These are phyloP conservation scores for Colletotrichum magnum DNA, from an alignment of 2,329 filamentous ascomycete genomes.

Conservation along the genomic window DNA sequence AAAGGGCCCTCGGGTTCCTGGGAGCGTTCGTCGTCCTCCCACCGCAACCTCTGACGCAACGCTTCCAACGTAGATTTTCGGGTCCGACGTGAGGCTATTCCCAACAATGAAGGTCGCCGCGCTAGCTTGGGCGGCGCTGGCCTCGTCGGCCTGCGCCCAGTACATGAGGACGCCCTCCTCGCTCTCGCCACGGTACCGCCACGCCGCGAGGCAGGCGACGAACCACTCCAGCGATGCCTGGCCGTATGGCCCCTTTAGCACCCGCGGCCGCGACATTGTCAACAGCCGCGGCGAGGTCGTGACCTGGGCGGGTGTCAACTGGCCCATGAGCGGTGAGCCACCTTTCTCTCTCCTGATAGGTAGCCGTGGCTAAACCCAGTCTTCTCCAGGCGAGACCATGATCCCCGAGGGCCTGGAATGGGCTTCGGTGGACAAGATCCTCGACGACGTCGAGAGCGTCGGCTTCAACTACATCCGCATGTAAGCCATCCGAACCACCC, in stretches of 20 bases:
- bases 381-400: slow-evolving; percentile 67
- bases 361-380: slow-evolving; percentile 68
- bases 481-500: not conserved
- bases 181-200: slow-evolving; percentile 14
- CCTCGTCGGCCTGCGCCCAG: slow-evolving; percentile 34
- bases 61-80: slow-evolving; percentile 5
- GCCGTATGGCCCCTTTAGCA: slow-evolving; percentile 56
- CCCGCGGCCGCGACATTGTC: slow-evolving; percentile 54
- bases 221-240: slow-evolving; percentile 25
- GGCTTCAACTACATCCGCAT: slow-evolving; percentile 70
- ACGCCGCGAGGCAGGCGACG: slow-evolving; percentile 21
- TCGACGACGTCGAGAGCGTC: slow-evolving; percentile 63
- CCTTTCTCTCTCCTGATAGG: slow-evolving; percentile 51
- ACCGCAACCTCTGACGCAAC: slow-evolving; percentile 4
- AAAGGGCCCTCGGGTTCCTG: slow-evolving; percentile 11
- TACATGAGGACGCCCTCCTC: slow-evolving; percentile 24
- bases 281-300: slow-evolving; percentile 53
- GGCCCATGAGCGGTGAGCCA: slow-evolving; percentile 68
- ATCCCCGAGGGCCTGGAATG: slow-evolving; percentile 70
- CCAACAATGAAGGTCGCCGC: slow-evolving; percentile 27
- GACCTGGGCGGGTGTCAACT: slow-evolving; percentile 64
- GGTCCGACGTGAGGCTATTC: slow-evolving; percentile 10
- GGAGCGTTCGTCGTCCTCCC: not conserved
- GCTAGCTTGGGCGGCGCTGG: slow-evolving; percentile 26
- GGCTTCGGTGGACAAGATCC: slow-evolving; percentile 63